Evolutionary conservation across 1,139 yeast species (phyloP), one percentile per base, ranked within the genome.

Genomic region (Candida labiduridarum): DNA sequence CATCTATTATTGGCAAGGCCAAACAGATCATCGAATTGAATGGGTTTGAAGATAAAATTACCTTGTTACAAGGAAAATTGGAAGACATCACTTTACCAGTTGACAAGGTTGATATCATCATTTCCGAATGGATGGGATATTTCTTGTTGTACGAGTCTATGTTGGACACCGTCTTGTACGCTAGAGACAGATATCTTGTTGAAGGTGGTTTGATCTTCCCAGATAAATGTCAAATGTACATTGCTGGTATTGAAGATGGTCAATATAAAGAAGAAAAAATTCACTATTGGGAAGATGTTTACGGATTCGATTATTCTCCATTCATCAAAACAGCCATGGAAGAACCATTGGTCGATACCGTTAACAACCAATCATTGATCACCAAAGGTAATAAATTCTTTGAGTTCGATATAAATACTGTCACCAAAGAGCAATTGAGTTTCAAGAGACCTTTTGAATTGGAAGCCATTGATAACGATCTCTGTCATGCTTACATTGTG

Each of bases 41-140:
- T 64, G 98, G 98, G 2, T 83, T 89, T 56, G 77, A 82, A 45
- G 96, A 91, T 71, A 88, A 88, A 65, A 91, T 95, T 66, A 92
- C 98, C 40, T 75, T 92, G 54, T 72, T 94, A 52, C 89, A 89
- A 69, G 99, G 99, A 46, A 95, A 95, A 69, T 79, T 95, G 72
- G 99, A 95, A 74, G 99, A 95, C 64, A 92, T 94, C 52, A 82
- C 74, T 52, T 77, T 95, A 61, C 99, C 99, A 43, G 81, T 76
- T 48, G 69, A 76, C 51, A 53, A 87, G 65, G 99, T 95, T 47
- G 99, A 95, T 68, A 94, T 95, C 60, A 95, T 95, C 60, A 87
- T 95, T 54, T 86, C 96, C 56, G 99, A 95, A 73, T 95, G 99
- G 99, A 95, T 95, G 99, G 99, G 99, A 16, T 95, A 95, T 74